Conservation (phyloP, 805 yeast genomes). For the Monosporozyma solicola region DNA sequence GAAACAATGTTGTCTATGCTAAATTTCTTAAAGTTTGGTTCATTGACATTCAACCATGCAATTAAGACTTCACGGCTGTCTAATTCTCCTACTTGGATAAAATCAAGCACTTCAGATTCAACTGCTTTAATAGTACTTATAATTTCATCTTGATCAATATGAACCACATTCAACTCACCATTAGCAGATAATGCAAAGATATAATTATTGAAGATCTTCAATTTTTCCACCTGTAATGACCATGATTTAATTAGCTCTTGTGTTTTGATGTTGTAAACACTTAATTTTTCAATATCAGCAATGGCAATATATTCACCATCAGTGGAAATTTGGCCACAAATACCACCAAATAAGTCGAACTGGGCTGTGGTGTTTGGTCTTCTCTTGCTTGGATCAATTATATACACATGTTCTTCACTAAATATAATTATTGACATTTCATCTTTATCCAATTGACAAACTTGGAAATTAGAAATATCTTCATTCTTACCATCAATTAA, state of each 20-base stretch:
- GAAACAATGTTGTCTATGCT: conserved; percentile 15
- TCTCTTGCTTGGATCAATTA: conserved; percentile 50
- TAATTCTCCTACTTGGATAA: conserved; percentile 4
- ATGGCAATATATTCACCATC: conserved; percentile 19
- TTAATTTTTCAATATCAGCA: conserved; percentile 13
- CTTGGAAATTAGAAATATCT: conserved; percentile 24
- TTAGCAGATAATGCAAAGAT: conserved; percentile 17
- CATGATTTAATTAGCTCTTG: conserved; percentile 14
- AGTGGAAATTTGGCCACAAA: conserved; percentile 10
- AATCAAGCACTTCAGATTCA: conserved; percentile 23
- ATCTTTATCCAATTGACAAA: conserved; percentile 9
- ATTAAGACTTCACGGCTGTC: conserved; percentile 17
- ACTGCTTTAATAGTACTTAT: conserved; percentile 25
- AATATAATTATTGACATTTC: conserved; percentile 23
- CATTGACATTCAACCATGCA: conserved; percentile 33
- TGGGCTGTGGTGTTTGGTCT: conserved; percentile 23
- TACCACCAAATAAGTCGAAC: conserved; percentile 15
- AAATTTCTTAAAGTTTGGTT: conserved; percentile 31
- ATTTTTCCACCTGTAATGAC: conserved; percentile 15
- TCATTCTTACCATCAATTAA: conserved; percentile 26
- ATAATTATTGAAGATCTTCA: conserved; percentile 13
- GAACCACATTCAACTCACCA: conserved; percentile 20
- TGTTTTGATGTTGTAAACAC: conserved; percentile 13
- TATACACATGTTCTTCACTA: conserved; percentile 40
- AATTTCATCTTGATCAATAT: conserved; percentile 28